These are phyloP conservation scores for Bimuria novae-zelandiae DNA, from an alignment of 2,329 filamentous ascomycete genomes.

Conservation along the genomic window DNA sequence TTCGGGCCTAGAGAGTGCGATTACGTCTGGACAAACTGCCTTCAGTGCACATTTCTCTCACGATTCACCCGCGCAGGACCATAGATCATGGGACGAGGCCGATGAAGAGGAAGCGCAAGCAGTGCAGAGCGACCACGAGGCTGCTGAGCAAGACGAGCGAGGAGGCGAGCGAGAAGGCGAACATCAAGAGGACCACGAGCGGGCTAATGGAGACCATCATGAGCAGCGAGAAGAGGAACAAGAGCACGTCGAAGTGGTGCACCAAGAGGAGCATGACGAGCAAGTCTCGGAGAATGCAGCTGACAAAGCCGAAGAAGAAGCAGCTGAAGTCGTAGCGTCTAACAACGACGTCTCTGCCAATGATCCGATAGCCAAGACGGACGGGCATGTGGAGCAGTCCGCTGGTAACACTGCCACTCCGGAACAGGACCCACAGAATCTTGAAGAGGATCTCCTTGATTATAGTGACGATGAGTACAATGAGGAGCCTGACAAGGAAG, in stretches of 20 bases:
- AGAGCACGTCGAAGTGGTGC: background rate
- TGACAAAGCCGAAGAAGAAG: background rate
- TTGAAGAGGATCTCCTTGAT: conserved; percentile 53
- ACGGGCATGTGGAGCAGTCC: background rate
- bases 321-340: background rate
- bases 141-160: background rate
- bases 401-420: background rate
- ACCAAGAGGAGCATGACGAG: background rate
- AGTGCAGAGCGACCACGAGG: background rate
- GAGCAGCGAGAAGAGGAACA: background rate
- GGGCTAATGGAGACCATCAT: background rate
- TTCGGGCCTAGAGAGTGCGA: conserved; percentile 49
- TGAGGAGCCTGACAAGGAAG: conserved; percentile 13
- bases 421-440: conserved; percentile 18
- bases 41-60: conserved; percentile 25
- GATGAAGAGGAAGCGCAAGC: conserved; percentile 11
- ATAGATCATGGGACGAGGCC: conserved; percentile 24
- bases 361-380: background rate
- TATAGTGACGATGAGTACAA: conserved; percentile 56
- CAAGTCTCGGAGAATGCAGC: background rate
- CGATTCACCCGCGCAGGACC: conserved; percentile 24
- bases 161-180: too few species aligned
- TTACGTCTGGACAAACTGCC: conserved; percentile 33
- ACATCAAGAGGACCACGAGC: conserved; percentile 5
- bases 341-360: background rate